These are phyloP conservation scores for Hyphopichia homilentoma DNA, from an alignment of 805 yeast genomes.

Conservation along the genomic window DNA sequence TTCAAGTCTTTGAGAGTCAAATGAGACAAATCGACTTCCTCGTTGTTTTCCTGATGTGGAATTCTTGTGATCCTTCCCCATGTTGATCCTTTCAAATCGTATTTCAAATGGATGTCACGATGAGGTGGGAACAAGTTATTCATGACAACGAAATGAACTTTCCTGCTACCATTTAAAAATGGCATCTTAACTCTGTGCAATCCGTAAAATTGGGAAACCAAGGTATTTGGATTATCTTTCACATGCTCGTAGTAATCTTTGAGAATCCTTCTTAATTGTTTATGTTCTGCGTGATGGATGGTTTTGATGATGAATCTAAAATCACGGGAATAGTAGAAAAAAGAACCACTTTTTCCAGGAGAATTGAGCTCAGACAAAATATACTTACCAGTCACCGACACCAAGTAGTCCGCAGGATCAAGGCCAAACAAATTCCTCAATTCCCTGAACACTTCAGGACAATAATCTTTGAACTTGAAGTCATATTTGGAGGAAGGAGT, in stretches of 20 bases:
- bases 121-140: conserved; percentile 95
- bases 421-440: conserved; percentile 74
- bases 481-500: conserved; percentile 94
- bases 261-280: conserved; percentile 68
- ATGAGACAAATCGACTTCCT: conserved; percentile 21
- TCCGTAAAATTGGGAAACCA: conserved; percentile 94
- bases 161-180: conserved; percentile 53
- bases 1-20: conserved; percentile 80
- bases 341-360: conserved; percentile 96
- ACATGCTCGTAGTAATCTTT: conserved; percentile 80
- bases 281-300: conserved; percentile 89
- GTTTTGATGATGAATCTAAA: conserved; percentile 93
- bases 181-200: conserved; percentile 92
- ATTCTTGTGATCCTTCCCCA: conserved; percentile 65
- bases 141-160: conserved; percentile 93
- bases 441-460: conserved; percentile 91
- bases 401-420: conserved; percentile 93
- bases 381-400: conserved; percentile 89
- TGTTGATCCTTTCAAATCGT: conserved; percentile 91
- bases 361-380: conserved; percentile 89
- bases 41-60: conserved; percentile 18
- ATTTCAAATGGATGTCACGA: conserved; percentile 77
- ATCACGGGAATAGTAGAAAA: conserved; percentile 92
- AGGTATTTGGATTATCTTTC: conserved; percentile 77
- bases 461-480: conserved; percentile 93